These are phyloP conservation scores for Millerozyma acaciae DNA, from an alignment of 805 yeast genomes.

Conservation along the genomic window DNA sequence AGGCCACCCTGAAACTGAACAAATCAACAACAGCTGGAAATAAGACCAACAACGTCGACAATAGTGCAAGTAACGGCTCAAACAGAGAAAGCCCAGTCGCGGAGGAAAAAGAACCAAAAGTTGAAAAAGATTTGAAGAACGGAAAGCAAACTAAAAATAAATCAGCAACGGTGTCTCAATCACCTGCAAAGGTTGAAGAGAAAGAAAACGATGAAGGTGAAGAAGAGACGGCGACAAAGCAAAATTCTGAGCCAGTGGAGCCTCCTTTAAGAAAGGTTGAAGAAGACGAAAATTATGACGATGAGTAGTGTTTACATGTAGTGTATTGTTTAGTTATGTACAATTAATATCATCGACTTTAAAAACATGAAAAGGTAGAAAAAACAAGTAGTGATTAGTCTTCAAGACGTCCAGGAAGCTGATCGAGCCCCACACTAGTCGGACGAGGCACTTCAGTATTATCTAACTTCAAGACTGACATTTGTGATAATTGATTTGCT, in stretches of 20 bases:
- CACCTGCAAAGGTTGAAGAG: constrained; percentile 17
- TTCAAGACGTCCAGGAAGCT: no score
- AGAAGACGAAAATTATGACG: constrained; percentile 46
- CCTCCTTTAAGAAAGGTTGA: constrained; percentile 45
- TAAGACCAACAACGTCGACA: background rate
- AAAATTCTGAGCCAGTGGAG: constrained; percentile 29
- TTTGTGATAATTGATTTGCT: constrained; percentile 25
- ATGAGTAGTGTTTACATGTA: constrained; percentile 17
- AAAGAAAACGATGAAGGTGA: constrained; percentile 13
- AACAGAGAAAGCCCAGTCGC: constrained; percentile 1
- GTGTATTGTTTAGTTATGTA: constrained; percentile 1
- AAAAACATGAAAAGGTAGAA: no score
- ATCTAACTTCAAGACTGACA: constrained; percentile 18
- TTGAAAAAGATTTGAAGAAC: background rate
- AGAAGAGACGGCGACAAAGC: constrained; percentile 28
- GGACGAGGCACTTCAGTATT: background rate
- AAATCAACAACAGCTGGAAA: background rate
- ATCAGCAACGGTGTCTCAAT: constrained; percentile 12
- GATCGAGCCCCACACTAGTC: no score
- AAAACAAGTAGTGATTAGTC: no score
- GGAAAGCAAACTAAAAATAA: constrained; percentile 1
- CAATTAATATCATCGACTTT: background rate
- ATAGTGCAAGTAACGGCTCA: background rate
- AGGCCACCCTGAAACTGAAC: constrained; percentile 5
- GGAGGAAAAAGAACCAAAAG: constrained; percentile 10